Conservation (phyloP, 192 early-diverging fungal species). For the Linnemannia zychae region DNA sequence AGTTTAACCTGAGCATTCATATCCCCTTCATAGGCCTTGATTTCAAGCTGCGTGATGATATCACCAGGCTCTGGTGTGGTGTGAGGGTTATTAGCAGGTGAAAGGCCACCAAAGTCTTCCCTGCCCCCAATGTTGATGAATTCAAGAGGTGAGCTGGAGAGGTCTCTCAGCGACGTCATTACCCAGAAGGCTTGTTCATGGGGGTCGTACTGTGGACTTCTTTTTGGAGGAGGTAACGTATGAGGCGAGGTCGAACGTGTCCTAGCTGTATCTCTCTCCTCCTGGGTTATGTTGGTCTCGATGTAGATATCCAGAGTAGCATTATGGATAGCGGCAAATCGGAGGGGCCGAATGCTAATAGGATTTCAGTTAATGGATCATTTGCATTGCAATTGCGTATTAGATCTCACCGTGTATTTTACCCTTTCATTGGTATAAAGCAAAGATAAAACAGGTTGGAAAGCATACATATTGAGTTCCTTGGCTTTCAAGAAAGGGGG, state of each 20-base stretch:
- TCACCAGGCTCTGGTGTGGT: neutral
- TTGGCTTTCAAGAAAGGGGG: neutral
- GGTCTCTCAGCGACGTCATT: neutral
- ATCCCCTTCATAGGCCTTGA: neutral
- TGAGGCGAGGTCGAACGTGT: neutral
- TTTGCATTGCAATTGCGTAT: neutral
- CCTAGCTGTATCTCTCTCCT: neutral
- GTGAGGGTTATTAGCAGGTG: too few species aligned
- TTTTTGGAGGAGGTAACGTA: neutral
- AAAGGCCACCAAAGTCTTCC: neutral
- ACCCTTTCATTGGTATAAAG: neutral
- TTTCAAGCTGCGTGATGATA: neutral
- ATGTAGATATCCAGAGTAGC: neutral
- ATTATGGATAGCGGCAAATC: neutral
- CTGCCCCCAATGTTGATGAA: neutral
- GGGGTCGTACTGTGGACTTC: neutral
- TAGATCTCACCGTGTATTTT: too few species aligned
- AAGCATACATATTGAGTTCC: neutral
- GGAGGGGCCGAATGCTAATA: neutral
- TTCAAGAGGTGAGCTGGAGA: neutral
- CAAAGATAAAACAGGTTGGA: neutral
- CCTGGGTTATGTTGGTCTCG: neutral
- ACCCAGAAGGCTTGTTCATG: neutral
- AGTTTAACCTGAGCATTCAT: neutral
- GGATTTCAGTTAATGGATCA: neutral